These are phyloP conservation scores for Psilocybe mexicana DNA, from an alignment of 1,284 basidiomycete genomes.

Conservation along the genomic window DNA sequence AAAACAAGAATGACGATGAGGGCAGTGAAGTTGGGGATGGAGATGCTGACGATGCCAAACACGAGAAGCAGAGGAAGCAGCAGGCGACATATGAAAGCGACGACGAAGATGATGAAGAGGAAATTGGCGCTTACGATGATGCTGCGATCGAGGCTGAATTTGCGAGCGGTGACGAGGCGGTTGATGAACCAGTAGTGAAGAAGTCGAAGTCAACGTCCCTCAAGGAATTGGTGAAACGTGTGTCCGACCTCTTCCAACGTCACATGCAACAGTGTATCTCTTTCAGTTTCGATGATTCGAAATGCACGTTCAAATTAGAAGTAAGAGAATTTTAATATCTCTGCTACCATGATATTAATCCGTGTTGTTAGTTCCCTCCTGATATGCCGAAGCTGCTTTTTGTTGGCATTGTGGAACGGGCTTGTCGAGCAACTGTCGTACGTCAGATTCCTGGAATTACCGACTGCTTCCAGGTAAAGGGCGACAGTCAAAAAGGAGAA, in stretches of 20 bases:
- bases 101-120: slow-evolving; percentile 47
- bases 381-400: slow-evolving; percentile 88
- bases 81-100: slow-evolving; percentile 75
- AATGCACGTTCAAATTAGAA: slow-evolving; percentile 80
- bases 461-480: slow-evolving; percentile 77
- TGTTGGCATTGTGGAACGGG: slow-evolving; percentile 87
- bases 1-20: slow-evolving; percentile 43
- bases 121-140: slow-evolving; percentile 49
- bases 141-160: slow-evolving; percentile 74
- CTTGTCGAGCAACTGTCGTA: slow-evolving; percentile 81
- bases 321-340: slow-evolving; percentile 45
- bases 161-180: slow-evolving; percentile 44
- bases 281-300: slow-evolving; percentile 77
- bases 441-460: slow-evolving; percentile 88
- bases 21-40: slow-evolving; percentile 76
- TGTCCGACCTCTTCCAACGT: slow-evolving; percentile 52
- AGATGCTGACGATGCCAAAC: slow-evolving; percentile 78
- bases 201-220: slow-evolving; percentile 31
- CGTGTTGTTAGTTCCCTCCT: slow-evolving; percentile 52
- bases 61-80: slow-evolving; percentile 63
- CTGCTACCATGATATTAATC: slow-evolving; percentile 2
- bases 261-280: slow-evolving; percentile 61
- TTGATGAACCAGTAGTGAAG: slow-evolving; percentile 25
- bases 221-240: slow-evolving; percentile 43
- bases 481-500: slow-evolving; percentile 49